These are phyloP conservation scores for Apiospora hydei DNA, from an alignment of 2,329 filamentous ascomycete genomes.

Conservation along the genomic window DNA sequence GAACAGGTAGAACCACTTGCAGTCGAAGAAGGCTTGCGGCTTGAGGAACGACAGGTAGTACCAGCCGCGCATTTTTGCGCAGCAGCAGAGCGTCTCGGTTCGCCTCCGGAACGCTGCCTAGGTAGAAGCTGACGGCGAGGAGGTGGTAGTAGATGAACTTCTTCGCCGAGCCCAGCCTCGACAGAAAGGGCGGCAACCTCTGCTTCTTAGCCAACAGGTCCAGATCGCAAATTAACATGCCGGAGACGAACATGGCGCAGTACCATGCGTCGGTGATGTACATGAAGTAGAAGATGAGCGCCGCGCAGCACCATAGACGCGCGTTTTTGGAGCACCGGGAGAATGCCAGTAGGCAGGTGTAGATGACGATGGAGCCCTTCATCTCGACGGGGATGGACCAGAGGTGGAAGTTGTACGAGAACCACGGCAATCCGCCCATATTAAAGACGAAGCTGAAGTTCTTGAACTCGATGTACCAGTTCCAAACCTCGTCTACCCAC, in stretches of 20 bases:
- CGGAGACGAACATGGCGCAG: conserved; percentile 65
- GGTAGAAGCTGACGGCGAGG: conserved; percentile 59
- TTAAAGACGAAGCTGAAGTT: conserved; percentile 74
- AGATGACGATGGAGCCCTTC: conserved; percentile 69
- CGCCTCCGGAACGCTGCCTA: conserved; percentile 67
- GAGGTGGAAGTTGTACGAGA: conserved; percentile 64
- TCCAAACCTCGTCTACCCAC: conserved; percentile 57
- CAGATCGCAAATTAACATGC: conserved; percentile 69
- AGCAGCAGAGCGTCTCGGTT: conserved; percentile 57
- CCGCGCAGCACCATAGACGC: conserved; percentile 60
- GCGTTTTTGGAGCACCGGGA: conserved; percentile 61
- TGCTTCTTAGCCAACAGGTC: conserved; percentile 60
- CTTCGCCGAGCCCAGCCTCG: conserved; percentile 55
- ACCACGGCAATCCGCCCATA: conserved; percentile 62
- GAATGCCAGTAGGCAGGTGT: conserved; percentile 63
- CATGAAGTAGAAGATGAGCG: conserved; percentile 69
- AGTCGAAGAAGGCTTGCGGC: conserved; percentile 70
- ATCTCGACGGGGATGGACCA: conserved; percentile 72
- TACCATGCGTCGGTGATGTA: conserved; percentile 72
- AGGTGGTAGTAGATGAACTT: conserved; percentile 59
- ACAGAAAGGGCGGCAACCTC: conserved; percentile 59
- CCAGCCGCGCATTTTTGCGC: conserved; percentile 64
- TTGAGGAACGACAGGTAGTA: conserved; percentile 66
- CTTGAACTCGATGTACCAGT: conserved; percentile 64
- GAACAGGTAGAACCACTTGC: conserved; percentile 74